phyloP scores from a whole-genome alignment of 148 eudicot genomes.

The Salicornia ramosissima region DNA sequence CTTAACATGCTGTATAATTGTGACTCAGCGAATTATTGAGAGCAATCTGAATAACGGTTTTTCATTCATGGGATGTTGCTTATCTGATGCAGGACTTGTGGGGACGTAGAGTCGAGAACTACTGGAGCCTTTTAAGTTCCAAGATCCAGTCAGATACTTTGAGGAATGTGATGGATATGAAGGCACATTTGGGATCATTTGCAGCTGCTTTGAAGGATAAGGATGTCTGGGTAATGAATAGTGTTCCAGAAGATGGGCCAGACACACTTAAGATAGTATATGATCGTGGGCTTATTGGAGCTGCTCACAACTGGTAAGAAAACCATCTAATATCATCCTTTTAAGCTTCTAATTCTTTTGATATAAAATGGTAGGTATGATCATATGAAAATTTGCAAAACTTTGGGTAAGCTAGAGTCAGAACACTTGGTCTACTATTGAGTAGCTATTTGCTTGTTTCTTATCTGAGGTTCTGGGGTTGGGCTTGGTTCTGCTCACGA shows the following conservation, averaged over 20 bases:
- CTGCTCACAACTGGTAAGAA: conserved; percentile 79
- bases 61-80: conserved; percentile 2
- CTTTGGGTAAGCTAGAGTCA: not conserved
- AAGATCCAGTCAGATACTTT: conserved; percentile 64
- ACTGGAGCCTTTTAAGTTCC: conserved; percentile 75
- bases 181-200: conserved; percentile 89
- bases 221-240: conserved; percentile 98
- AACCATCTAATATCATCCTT: too few species aligned
- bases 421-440: too few species aligned
- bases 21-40: not conserved
- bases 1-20: not conserved
- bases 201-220: conserved; percentile 92
- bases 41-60: not conserved
- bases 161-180: conserved; percentile 97
- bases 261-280: conserved; percentile 84
- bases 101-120: conserved; percentile 74
- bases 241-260: conserved; percentile 94
- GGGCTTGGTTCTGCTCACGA: too few species aligned
- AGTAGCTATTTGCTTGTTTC: too few species aligned
- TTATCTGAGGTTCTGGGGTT: too few species aligned
- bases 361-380: conserved; percentile 3
- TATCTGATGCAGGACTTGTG: conserved; percentile 61
- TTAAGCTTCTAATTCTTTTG: not conserved
- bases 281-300: conserved; percentile 92
- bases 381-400: not conserved